Evolutionary conservation across 352 stramenopile genomes (phyloP).

Genomic region (Pythium volutum): DNA sequence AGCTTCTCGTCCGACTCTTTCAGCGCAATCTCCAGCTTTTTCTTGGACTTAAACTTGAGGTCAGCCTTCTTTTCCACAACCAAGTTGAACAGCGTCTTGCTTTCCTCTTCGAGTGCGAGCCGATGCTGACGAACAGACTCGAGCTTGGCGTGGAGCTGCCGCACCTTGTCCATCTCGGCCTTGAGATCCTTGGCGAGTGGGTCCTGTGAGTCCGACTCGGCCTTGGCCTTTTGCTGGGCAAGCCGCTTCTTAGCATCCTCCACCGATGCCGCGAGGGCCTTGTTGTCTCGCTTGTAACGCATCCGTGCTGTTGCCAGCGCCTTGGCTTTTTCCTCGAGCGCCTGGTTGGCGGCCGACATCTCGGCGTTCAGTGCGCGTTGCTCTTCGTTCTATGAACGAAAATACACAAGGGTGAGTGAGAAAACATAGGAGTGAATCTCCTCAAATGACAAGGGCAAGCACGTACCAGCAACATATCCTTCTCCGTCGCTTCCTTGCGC

Average conservation of each 20-base stretch:
- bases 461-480: slow-evolving; percentile 80
- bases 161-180: slow-evolving; percentile 83
- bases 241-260: slow-evolving; percentile 83
- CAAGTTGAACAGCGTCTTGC: slow-evolving; percentile 88
- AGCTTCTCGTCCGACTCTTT: slow-evolving; percentile 83
- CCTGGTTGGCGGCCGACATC: slow-evolving; percentile 78
- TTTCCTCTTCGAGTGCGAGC: slow-evolving; percentile 84
- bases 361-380: slow-evolving; percentile 83
- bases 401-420: not conserved
- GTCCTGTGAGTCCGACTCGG: slow-evolving; percentile 67
- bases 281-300: slow-evolving; percentile 89
- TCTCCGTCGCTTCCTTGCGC: slow-evolving; percentile 86
- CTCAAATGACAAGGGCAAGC: not conserved
- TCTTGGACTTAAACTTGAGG: slow-evolving; percentile 88
- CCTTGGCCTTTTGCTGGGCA: slow-evolving; percentile 76
- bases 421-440: not conserved
- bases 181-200: slow-evolving; percentile 80
- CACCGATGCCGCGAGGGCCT: slow-evolving; percentile 63
- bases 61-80: slow-evolving; percentile 89
- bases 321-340: slow-evolving; percentile 86
- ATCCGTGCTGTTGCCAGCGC: slow-evolving; percentile 82
- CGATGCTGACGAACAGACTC: slow-evolving; percentile 84
- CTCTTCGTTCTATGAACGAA: slow-evolving; percentile 72
- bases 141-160: slow-evolving; percentile 78
- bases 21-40: slow-evolving; percentile 82